These are phyloP conservation scores for Stephania yunnanensis DNA, from an alignment of 164 flowering plant species.

Conservation along the genomic window DNA sequence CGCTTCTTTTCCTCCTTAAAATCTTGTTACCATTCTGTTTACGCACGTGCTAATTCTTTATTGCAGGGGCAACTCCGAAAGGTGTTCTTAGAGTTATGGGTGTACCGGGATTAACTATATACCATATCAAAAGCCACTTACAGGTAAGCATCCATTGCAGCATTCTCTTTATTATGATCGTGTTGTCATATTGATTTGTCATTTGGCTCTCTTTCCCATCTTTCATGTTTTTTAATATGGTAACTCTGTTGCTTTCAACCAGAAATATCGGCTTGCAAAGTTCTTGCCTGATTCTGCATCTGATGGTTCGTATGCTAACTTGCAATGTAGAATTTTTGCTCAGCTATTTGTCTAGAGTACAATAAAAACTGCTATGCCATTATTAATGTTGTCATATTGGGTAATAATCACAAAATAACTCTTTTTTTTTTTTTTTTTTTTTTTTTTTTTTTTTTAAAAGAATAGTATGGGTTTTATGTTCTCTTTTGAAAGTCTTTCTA, in stretches of 20 bases:
- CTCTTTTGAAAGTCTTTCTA: background rate
- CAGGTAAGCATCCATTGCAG: slow-evolving; percentile 45
- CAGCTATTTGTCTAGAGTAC: background rate
- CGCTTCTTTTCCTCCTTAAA: background rate
- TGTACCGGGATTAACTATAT: slow-evolving; percentile 82
- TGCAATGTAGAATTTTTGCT: background rate
- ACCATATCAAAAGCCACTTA: slow-evolving; percentile 95
- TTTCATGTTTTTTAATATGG: background rate
- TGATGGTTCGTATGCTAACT: slow-evolving; percentile 53
- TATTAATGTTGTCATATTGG: background rate
- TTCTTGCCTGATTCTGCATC: slow-evolving; percentile 80
- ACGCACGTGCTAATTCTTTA: background rate
- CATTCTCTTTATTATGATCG: background rate
- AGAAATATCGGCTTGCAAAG: slow-evolving; percentile 97
- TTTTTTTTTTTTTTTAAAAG: no score
- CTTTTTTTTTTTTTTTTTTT: background rate
- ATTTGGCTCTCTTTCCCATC: background rate
- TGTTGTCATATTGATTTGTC: background rate
- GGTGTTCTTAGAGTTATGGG: slow-evolving; percentile 98
- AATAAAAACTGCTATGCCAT: no score
- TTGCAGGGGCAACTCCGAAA: slow-evolving; percentile 91
- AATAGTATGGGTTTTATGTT: no score
- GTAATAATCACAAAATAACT: background rate
- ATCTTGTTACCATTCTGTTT: background rate
- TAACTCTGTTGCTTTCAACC: slow-evolving; percentile 21